Evolutionary conservation across 1,139 yeast genomes (phyloP).

Genomic region (Ogataea hybrid): DNA sequence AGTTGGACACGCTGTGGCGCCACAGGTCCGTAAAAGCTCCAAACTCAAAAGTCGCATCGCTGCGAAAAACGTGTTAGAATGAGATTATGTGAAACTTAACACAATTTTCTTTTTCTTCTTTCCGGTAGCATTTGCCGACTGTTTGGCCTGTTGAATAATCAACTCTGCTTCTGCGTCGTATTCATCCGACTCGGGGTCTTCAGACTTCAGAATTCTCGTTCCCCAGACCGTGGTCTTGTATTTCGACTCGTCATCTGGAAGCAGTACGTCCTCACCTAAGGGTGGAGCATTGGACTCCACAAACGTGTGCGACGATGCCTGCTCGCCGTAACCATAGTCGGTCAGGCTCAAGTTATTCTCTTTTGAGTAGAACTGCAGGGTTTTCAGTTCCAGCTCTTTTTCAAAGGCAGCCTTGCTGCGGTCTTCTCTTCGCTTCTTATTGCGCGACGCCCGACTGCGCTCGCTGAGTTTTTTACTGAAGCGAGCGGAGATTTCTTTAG

Average conservation of each 20-base stretch:
- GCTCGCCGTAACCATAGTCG: slow-evolving; percentile 28
- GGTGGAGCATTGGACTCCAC: slow-evolving; percentile 34
- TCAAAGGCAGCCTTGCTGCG: slow-evolving; percentile 59
- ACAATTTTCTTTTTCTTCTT: slow-evolving; percentile 41
- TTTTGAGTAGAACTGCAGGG: slow-evolving; percentile 52
- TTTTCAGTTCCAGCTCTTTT: slow-evolving; percentile 56
- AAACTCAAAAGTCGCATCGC: slow-evolving; percentile 21
- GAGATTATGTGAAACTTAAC: slow-evolving; percentile 20
- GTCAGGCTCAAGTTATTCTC: slow-evolving; percentile 44
- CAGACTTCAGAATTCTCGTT: slow-evolving; percentile 48
- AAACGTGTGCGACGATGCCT: slow-evolving; percentile 23
- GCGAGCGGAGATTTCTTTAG: slow-evolving; percentile 52
- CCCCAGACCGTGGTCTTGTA: slow-evolving; percentile 58
- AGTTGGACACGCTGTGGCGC: slow-evolving; percentile 12
- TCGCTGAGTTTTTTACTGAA: slow-evolving; percentile 61
- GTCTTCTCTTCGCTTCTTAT: slow-evolving; percentile 65
- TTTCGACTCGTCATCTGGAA: slow-evolving; percentile 10
- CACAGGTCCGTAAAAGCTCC: slow-evolving; percentile 1
- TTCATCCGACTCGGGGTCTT: slow-evolving; percentile 29
- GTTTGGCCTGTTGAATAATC: slow-evolving; percentile 49
- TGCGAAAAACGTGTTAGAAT: slow-evolving; percentile 16
- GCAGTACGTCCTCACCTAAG: slow-evolving; percentile 2
- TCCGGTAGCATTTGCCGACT: slow-evolving; percentile 31
- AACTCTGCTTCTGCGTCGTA: slow-evolving; percentile 43
- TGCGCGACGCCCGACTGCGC: slow-evolving; percentile 52